Evolutionary conservation across 805 yeast genomes (phyloP), one percentile per base, ranked within the genome.

Genomic region (Candida sithepensis): DNA sequence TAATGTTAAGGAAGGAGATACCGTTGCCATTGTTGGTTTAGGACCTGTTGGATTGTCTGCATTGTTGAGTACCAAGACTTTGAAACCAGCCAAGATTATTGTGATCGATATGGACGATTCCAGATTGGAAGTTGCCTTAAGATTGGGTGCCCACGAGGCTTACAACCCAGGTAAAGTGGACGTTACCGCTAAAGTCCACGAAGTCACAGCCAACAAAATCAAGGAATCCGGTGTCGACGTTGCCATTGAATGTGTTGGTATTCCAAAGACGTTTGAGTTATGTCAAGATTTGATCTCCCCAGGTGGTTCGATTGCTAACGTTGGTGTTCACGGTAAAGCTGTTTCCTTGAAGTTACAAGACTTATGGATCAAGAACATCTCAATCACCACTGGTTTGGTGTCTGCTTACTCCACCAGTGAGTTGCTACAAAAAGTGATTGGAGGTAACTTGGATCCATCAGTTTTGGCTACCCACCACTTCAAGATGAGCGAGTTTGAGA

Each of bases 21-120:
- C 69, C 26, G 85, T 82, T 24, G 84, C 82, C 20, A 80, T 82
- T 49, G 81, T 81, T 44, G 88, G 88, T 42, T 74, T 82, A 34
- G 88, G 88, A 1, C 85, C 87, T 5, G 82, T 82, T 44, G 88
- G 88, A 30, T 66, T 81, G 43, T 75, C 83, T 44, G 80, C 84
- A n/a, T 74, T 84, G 42, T 65, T 79, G 32, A 77, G 78, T 10
- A 77, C 84, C 14, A 72, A 74, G 52, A 64, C 75, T 10, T 72
- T 71, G 52, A 77, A 83, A 5, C 86, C 87, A n/a, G 60, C 74
- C 5, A 62, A 71, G 38, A 76, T 81, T 26, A 75, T 82, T 50
- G 73, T 82, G 43, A 77, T 81, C 50, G 88, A 82, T 61, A 68
- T 76, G 55, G 79, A 81, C 56, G 85, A 81, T 52, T 66, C 70